A percentile compares a stretch with the other conserved stretches of the same genome.
Evolutionary conservation across 441 rosid genomes (phyloP).

Genomic region (Biscutella laevigata): DNA sequence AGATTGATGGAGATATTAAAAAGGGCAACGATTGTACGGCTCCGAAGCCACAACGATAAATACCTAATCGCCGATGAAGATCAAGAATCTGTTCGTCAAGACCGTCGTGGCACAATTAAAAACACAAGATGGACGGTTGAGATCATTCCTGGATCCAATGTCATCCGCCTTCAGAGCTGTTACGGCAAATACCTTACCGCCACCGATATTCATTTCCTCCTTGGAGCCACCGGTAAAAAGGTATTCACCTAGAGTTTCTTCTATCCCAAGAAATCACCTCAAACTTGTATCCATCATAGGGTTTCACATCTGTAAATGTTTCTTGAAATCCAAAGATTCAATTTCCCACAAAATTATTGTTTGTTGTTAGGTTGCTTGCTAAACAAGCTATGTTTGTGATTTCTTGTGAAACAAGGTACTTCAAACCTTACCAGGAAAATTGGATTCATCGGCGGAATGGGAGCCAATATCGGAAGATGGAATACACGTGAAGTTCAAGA

Average conservation of each 20-base stretch:
- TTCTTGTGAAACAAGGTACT: constrained; percentile 19
- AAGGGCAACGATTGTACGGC: constrained; percentile 37
- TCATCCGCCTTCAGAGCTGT: constrained; percentile 41
- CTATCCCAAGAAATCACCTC: not conserved
- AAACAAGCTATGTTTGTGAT: not conserved
- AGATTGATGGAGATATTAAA: constrained; percentile 47
- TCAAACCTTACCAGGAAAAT: constrained; percentile 28
- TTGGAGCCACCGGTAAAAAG: constrained; percentile 40
- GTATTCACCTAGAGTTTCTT: not conserved
- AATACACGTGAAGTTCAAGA: constrained; percentile 16
- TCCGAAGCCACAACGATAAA: constrained; percentile 48
- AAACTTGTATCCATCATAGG: too few relatives aligned
- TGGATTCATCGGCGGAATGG: constrained; percentile 49
- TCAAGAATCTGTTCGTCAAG: constrained; percentile 38
- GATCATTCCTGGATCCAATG: constrained; percentile 12
- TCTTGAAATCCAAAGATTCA: too few relatives aligned
- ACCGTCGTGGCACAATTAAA: constrained; percentile 32
- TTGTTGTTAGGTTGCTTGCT: not conserved
- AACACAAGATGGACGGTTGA: constrained; percentile 44
- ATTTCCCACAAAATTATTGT: too few relatives aligned
- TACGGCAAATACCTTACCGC: constrained; percentile 48
- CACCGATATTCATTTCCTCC: constrained; percentile 33
- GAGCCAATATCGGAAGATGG: constrained; percentile 42
- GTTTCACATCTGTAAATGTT: too few relatives aligned
- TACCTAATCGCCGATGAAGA: constrained; percentile 41